A percentile compares a stretch with the other conserved stretches of the same genome.
These are phyloP conservation scores for Austroboletus festivus DNA, from an alignment of 768 basidiomycete genomes.

Conservation along the genomic window DNA sequence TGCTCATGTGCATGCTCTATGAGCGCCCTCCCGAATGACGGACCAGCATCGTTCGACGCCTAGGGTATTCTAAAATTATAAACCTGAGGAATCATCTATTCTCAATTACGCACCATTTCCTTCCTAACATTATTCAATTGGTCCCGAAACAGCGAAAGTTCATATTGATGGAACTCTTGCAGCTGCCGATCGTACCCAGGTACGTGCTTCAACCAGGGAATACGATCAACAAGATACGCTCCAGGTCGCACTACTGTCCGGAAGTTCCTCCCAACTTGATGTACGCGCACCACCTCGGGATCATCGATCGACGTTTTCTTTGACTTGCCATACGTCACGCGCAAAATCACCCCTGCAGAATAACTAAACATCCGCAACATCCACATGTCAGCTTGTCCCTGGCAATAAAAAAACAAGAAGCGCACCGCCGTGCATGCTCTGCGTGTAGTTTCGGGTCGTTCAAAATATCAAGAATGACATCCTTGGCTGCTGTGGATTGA, in stretches of 20 bases:
- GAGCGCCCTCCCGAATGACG: slow-evolving; percentile 57
- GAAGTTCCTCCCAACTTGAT: too few relatives aligned
- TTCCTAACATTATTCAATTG: slow-evolving; percentile 31
- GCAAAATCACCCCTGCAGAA: too few relatives aligned
- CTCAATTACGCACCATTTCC: neutral
- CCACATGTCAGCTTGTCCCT: neutral
- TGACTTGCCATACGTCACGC: too few relatives aligned
- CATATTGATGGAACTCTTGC: slow-evolving; percentile 49
- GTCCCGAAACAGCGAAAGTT: slow-evolving; percentile 46
- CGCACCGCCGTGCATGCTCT: slow-evolving; percentile 14
- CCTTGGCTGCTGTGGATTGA: slow-evolving; percentile 33
- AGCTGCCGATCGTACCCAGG: slow-evolving; percentile 57
- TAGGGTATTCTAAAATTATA: too few relatives aligned
- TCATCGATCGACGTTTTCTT: too few relatives aligned
- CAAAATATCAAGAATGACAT: slow-evolving; percentile 18
- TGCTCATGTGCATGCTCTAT: slow-evolving; percentile 53
- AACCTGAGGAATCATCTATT: too few relatives aligned
- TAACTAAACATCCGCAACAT: too few relatives aligned
- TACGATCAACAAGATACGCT: slow-evolving; percentile 30
- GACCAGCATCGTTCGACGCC: too few relatives aligned
- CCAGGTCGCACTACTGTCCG: slow-evolving; percentile 13
- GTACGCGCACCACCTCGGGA: too few relatives aligned
- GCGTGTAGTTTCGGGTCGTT: slow-evolving; percentile 10
- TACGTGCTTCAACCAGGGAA: slow-evolving; percentile 39
- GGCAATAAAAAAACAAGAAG: slow-evolving; percentile 27